Base-by-base conservation (phyloP, 768 basidiomycete species). In the Strobilomyces echinocephalus region DNA sequence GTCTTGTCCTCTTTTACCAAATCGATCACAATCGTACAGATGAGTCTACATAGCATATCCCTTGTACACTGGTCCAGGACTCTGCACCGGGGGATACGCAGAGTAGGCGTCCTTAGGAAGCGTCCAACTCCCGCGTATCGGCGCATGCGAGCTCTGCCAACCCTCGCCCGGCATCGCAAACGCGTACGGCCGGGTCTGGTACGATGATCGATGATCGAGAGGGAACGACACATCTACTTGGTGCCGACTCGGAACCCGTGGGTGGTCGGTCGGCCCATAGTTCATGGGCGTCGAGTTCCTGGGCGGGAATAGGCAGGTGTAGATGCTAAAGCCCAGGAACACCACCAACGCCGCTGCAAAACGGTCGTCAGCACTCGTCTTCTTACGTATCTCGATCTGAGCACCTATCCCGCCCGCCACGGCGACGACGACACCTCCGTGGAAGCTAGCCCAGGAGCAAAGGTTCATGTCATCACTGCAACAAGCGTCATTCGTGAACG, bases 381-480 rank as follows among this genome's bases (percentile, higher is more conserved):
- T 3, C n/a, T 9, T 10, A 8, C 21, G 10, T 10, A 38, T 42
- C 18, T 8, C 26, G 12, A 15, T 8, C 52, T 12, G 24, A 24
- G 24, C 43, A 63, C 58, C 44, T 34, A 35, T 30, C 34, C 46
- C 50, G 8, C 52, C 42, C 7, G 30, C 24, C 12, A n/a, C 14
- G 12, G 53, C 52, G n/a, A 45, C 11, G 1, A 12, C 8, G 5
- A 63, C 18, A 2, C 52, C 48, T 4, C 34, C 26, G 21, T 57
- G 50, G 6, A 9, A 18, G n/a, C n/a, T 26, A 12, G 28, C 28
- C 58, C 53, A 57, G 31, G 28, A 42, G 14, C 59, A 63, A 24
- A 64, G 4, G 15, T 61, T 40, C 8, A 26, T 49, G 21, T 38
- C 43, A 3, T 15, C 21, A 46, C 53, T 62, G 14, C 16, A 40